These are phyloP conservation scores for Marsdenia floribunda DNA, from an alignment of 257 asterid species.

Conservation along the genomic window DNA sequence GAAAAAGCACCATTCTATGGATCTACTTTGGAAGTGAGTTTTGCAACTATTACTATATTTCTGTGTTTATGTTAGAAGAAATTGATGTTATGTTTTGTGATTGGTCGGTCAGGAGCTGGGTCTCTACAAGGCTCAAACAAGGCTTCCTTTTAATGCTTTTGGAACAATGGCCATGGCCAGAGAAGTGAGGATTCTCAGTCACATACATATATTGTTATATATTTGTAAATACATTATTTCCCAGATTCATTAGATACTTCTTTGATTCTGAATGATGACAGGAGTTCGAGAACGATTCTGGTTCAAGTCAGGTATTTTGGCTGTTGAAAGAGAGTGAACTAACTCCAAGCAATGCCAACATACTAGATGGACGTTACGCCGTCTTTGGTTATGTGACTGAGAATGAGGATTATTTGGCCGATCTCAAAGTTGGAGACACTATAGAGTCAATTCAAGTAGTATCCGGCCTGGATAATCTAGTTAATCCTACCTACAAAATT, in stretches of 20 bases:
- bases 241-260: slow-evolving; percentile 2
- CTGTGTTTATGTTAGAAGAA: neutral
- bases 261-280: slow-evolving; percentile 18
- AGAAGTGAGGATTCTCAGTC: slow-evolving; percentile 50
- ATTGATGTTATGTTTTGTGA: slow-evolving; percentile 19
- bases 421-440: slow-evolving; percentile 93
- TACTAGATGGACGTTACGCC: slow-evolving; percentile 86
- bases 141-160: slow-evolving; percentile 93
- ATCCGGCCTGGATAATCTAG: slow-evolving; percentile 87
- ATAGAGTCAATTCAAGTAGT: slow-evolving; percentile 87
- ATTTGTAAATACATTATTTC: neutral
- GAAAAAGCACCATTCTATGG: slow-evolving; percentile 91
- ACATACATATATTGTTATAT: neutral
- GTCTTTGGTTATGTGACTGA: slow-evolving; percentile 85
- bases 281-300: slow-evolving; percentile 97
- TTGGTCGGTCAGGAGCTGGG: slow-evolving; percentile 74
- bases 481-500: slow-evolving; percentile 94
- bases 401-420: slow-evolving; percentile 84
- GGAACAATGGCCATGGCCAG: slow-evolving; percentile 99
- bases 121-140: slow-evolving; percentile 95
- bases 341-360: slow-evolving; percentile 97
- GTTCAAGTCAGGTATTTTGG: slow-evolving; percentile 98
- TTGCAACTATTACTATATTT: neutral
- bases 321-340: slow-evolving; percentile 95
- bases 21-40: slow-evolving; percentile 84